Evolutionary conservation across 495 filamentous ascomycete genomes (phyloP).

Genomic region (Gamarada debralockiae): DNA sequence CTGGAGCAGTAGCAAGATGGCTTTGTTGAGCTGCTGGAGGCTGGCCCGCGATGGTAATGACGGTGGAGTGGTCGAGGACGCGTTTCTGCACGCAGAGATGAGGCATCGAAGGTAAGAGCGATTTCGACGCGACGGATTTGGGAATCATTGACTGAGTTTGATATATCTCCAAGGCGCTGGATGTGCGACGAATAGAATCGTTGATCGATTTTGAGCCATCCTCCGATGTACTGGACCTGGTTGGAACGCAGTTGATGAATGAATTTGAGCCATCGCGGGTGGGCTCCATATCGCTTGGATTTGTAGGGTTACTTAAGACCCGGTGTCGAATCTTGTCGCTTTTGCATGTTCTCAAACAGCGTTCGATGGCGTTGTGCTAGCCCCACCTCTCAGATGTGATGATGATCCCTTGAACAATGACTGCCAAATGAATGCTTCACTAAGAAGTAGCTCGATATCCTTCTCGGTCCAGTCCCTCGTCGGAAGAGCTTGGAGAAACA

Average conservation of each 20-base stretch:
- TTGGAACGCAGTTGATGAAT: no score
- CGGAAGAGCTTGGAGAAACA: slow-evolving; percentile 94
- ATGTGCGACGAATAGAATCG: no score
- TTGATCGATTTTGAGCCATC: no score
- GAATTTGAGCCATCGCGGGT: no score
- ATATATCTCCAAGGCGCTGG: no score
- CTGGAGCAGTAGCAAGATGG: neutral
- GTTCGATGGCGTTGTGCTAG: slow-evolving; percentile 24
- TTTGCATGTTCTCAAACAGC: neutral
- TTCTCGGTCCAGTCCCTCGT: slow-evolving; percentile 97
- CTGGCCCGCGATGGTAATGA: neutral
- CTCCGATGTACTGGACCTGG: no score
- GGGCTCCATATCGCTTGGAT: no score
- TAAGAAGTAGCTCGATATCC: slow-evolving; percentile 91
- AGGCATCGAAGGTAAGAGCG: no score
- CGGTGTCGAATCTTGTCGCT: no score
- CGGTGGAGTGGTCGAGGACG: neutral
- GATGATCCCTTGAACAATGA: slow-evolving; percentile 84
- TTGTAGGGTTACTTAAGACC: no score
- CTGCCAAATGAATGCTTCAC: slow-evolving; percentile 96
- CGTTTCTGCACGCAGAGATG: neutral
- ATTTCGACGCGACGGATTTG: no score
- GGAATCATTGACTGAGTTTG: no score
- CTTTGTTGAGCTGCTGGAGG: neutral
- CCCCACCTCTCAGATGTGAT: slow-evolving; percentile 63